Base-by-base conservation (phyloP, 441 rosid species). In the Aquilaria agallochum region DNA sequence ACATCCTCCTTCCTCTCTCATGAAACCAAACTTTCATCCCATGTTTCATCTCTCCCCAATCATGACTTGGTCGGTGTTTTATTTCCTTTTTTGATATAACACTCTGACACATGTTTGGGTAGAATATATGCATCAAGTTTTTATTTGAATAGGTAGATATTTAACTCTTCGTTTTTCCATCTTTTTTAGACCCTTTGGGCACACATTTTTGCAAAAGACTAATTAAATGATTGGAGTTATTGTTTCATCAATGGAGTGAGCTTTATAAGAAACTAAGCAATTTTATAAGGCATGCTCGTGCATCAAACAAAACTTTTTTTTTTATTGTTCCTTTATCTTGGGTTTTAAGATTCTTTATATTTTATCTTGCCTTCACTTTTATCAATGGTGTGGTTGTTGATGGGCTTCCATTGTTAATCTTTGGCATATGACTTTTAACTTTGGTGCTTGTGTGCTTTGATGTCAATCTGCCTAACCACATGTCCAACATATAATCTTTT, bases 341-440 rank as follows among this genome's bases (percentile, higher is more conserved):
- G 11, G 36, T 40, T 40, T 33, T 34, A 55, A 56, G 56, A 56
- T 40, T 12, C 3, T 20, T 20, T 20, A 20, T 20, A 20, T 20
- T 20, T 55, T 47, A 15, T 42, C 7, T n/a, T 31, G 46, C 36
- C 13, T 4, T 6, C 14, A 49, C 14, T 33, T 42, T 31, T 30
- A 31, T 63, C 33, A 32, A 34, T n/a, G 30, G 5, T 13, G 5
- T 54, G 32, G 36, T 50, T 52, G 33, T 32, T 74, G 51, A 65
- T 67, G 34, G 20, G 66, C 31, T 59, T 71, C 53, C 60, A 20
- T 2, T 60, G 11, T 51, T 15, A 20, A 58, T 71, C 34, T 46
- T 53, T 51, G 78, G 92, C 96, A 91, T 96, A 94, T 94, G 90
- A 86, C 74, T 89, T 91, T 91, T 87, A 83, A 80, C 82, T 90